Evolutionary conservation across 2,329 filamentous ascomycete genomes (phyloP).

Genomic region (Dothistroma pini): DNA sequence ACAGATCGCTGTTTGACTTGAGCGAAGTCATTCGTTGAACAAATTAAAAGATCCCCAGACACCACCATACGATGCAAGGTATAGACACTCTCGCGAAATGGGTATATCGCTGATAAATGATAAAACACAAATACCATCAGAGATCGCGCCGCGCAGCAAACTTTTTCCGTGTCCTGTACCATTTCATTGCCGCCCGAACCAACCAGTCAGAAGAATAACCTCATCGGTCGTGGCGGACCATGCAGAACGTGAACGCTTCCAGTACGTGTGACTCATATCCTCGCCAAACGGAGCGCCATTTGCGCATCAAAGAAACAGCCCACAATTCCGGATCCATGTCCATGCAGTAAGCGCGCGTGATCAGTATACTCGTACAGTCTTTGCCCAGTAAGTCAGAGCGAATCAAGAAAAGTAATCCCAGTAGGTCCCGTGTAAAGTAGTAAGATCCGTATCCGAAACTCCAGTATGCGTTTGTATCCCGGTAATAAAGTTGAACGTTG

Average conservation of each 20-base stretch:
- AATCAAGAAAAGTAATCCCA: background rate
- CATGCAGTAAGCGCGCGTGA: background rate
- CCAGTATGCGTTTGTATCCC: background rate
- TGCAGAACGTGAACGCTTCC: conserved; percentile 2
- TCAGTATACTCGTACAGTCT: conserved; percentile 1
- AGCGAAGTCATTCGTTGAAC: background rate
- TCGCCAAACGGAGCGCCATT: background rate
- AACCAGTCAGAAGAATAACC: background rate
- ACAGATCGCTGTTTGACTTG: background rate
- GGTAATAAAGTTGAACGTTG: background rate
- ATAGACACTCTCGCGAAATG: background rate
- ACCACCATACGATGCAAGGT: background rate
- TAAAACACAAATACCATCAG: background rate
- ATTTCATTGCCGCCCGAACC: background rate
- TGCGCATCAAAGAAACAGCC: background rate
- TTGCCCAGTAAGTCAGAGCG: background rate
- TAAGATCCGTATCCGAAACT: background rate
- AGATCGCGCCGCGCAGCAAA: background rate
- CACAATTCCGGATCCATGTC: background rate
- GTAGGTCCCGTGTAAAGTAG: conserved; percentile 1
- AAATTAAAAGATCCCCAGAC: background rate
- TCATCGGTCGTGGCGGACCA: background rate
- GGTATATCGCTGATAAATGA: conserved; percentile 2
- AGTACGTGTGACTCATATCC: background rate
- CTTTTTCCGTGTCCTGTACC: background rate